Evolutionary conservation across 805 yeast species (phyloP).

Genomic region (Torulaspora delbrueckii): DNA sequence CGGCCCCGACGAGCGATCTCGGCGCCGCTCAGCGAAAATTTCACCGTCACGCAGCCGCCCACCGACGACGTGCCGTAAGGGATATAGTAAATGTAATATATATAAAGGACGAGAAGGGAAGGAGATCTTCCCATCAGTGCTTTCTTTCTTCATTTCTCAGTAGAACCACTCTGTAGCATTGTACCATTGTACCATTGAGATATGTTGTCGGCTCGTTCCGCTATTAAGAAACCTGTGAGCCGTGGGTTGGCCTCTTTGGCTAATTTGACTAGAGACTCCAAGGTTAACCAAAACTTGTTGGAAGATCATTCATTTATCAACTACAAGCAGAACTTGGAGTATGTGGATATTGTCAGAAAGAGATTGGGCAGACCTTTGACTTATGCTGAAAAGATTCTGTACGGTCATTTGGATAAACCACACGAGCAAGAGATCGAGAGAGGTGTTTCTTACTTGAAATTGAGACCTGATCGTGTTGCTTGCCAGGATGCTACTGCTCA

Average conservation of each 20-base stretch:
- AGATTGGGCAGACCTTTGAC: slow-evolving; percentile 87
- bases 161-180: no score
- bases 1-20: slow-evolving; percentile 8
- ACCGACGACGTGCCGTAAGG: slow-evolving; percentile 1
- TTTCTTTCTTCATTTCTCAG: no score
- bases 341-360: slow-evolving; percentile 75
- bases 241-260: slow-evolving; percentile 43
- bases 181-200: neutral
- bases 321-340: slow-evolving; percentile 87
- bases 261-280: slow-evolving; percentile 55
- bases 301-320: slow-evolving; percentile 82
- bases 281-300: slow-evolving; percentile 74
- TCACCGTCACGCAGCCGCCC: slow-evolving; percentile 6
- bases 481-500: slow-evolving; percentile 99
- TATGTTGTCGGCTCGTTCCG: slow-evolving; percentile 36
- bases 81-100: neutral
- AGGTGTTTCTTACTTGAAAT: slow-evolving; percentile 86
- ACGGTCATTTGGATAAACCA: slow-evolving; percentile 93
- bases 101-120: neutral
- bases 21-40: slow-evolving; percentile 3
- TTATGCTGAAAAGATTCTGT: slow-evolving; percentile 89
- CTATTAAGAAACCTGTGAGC: slow-evolving; percentile 21
- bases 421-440: slow-evolving; percentile 79
- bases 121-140: no score
- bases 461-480: slow-evolving; percentile 96